These are phyloP conservation scores for Entoloma clypeatum DNA, from an alignment of 1,284 basidiomycete genomes.

Conservation along the genomic window DNA sequence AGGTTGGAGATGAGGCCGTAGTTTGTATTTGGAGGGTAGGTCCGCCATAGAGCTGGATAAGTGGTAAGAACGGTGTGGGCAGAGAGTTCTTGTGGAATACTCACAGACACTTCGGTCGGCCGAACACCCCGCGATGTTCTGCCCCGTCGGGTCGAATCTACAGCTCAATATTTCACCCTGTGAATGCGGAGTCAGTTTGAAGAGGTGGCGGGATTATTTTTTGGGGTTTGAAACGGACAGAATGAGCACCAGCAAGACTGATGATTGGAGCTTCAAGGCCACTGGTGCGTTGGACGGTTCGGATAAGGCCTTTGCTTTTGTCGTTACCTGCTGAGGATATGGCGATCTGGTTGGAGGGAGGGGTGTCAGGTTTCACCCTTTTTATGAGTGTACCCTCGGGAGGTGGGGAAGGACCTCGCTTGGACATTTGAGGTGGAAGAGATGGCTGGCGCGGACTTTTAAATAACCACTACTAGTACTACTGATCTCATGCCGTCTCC, in stretches of 20 bases:
- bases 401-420: slow-evolving; percentile 56
- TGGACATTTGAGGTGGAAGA: slow-evolving; percentile 49
- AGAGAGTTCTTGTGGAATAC: slow-evolving; percentile 26
- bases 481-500: no score
- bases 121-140: slow-evolving; percentile 82
- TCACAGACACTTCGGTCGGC: slow-evolving; percentile 74
- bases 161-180: slow-evolving; percentile 77
- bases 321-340: slow-evolving; percentile 73
- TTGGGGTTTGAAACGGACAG: slow-evolving; percentile 45
- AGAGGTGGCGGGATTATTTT: not conserved
- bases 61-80: slow-evolving; percentile 4
- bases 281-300: slow-evolving; percentile 76
- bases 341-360: slow-evolving; percentile 63
- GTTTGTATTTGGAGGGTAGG: slow-evolving; percentile 79
- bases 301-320: slow-evolving; percentile 67
- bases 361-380: slow-evolving; percentile 56
- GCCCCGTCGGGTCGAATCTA: slow-evolving; percentile 77
- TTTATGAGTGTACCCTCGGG: slow-evolving; percentile 57
- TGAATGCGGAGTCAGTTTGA: slow-evolving; percentile 5
- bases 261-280: slow-evolving; percentile 78
- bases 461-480: no score
- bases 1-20: slow-evolving; percentile 72
- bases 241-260: slow-evolving; percentile 72
- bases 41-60: slow-evolving; percentile 68
- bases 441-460: slow-evolving; percentile 3